Evolutionary conservation across 2,329 filamentous ascomycete genomes (phyloP).

Genomic region (Sodiomyces alkalinus): DNA sequence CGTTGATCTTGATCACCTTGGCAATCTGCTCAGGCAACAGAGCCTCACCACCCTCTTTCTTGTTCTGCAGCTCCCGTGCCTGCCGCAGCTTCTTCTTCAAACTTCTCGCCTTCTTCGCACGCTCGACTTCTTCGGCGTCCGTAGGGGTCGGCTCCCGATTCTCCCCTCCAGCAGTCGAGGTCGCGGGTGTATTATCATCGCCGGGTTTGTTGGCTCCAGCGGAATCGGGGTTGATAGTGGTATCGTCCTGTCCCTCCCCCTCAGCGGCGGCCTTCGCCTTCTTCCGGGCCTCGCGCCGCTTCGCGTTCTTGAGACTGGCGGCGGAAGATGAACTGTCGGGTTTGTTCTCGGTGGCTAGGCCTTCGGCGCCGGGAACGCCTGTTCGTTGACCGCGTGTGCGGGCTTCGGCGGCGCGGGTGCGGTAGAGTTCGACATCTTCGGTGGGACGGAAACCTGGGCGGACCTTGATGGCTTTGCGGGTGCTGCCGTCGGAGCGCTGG

Average conservation of each 20-base stretch:
- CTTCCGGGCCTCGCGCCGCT: constrained; percentile 43
- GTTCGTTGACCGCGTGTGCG: constrained; percentile 46
- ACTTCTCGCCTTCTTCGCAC: constrained; percentile 83
- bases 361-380: constrained; percentile 59
- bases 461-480: constrained; percentile 88
- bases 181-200: constrained; percentile 9
- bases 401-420: constrained; percentile 74
- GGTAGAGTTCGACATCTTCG: constrained; percentile 93
- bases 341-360: constrained; percentile 31
- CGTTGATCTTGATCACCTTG: constrained; percentile 94
- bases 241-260: constrained; percentile 20
- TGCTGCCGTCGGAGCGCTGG: constrained; percentile 70
- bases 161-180: constrained; percentile 39
- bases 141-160: constrained; percentile 6
- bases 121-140: constrained; percentile 42
- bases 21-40: constrained; percentile 89
- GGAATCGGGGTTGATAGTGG: no score
- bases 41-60: constrained; percentile 74
- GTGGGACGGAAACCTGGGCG: constrained; percentile 85
- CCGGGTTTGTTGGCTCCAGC: no score
- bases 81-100: constrained; percentile 92
- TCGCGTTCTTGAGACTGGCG: constrained; percentile 72
- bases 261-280: constrained; percentile 41
- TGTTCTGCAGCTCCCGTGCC: constrained; percentile 75
- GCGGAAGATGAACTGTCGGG: constrained; percentile 28